Conservation (phyloP, 2,329 filamentous ascomycete species). For the Madurella mycetomatis region DNA sequence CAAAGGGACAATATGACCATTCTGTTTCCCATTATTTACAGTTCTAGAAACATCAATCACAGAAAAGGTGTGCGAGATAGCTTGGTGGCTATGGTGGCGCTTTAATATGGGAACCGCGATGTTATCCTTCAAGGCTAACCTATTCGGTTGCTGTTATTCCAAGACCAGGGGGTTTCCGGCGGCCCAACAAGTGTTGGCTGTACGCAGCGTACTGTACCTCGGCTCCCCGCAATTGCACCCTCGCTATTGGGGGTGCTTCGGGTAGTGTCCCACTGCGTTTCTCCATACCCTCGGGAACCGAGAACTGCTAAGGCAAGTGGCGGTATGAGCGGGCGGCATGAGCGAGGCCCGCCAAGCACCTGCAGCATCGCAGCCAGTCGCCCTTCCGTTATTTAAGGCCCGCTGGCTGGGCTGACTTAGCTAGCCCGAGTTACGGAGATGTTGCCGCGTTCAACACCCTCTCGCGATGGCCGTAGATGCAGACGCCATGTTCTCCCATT, state of each 20-base stretch:
- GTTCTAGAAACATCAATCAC: no score
- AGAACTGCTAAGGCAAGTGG: neutral
- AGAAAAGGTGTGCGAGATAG: no score
- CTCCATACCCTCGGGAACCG: neutral
- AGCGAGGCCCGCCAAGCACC: no score
- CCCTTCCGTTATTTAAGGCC: no score
- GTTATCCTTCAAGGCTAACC: no score
- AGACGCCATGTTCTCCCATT: neutral
- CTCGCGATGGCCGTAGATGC: neutral
- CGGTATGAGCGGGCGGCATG: no score
- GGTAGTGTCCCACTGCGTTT: neutral
- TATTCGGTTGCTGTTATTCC: conserved; percentile 10
- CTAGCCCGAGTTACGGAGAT: neutral
- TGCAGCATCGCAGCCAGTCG: no score
- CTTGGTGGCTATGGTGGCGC: no score
- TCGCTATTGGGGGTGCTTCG: neutral
- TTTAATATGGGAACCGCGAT: no score
- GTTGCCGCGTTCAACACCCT: neutral
- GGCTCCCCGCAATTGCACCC: conserved; percentile 16
- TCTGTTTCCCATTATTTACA: no score
- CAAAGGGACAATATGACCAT: neutral
- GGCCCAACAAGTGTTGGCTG: neutral
- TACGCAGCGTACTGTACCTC: conserved; percentile 11
- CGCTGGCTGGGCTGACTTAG: no score
- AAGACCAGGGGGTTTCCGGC: neutral